A percentile compares a stretch with the other conserved stretches of the same genome.
Evolutionary conservation across 2,329 filamentous ascomycete species (phyloP).

Genomic region (Cladosporium sphaerospermum): DNA sequence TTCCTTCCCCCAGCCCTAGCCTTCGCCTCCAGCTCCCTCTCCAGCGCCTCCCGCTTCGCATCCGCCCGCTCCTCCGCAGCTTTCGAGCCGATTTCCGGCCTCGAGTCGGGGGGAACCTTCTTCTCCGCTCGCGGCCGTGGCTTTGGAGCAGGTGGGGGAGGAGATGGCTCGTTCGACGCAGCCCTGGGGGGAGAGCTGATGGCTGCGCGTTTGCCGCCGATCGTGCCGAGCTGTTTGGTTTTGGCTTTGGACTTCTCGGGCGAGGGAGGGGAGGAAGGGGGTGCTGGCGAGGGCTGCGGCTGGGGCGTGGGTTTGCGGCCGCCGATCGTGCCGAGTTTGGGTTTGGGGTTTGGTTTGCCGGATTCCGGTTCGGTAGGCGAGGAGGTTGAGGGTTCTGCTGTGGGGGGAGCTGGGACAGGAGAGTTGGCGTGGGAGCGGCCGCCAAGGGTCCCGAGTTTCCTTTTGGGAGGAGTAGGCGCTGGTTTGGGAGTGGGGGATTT

Average conservation of each 20-base stretch:
- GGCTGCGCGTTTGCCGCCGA: constrained; percentile 14
- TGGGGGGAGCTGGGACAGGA: background rate
- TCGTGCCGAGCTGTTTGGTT: constrained; percentile 17
- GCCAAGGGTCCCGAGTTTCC: constrained; percentile 16
- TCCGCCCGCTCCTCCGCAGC: constrained; percentile 50
- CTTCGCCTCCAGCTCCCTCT: constrained; percentile 46
- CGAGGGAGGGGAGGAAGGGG: background rate
- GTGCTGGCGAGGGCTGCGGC: background rate
- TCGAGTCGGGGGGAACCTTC: background rate
- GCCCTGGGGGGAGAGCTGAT: background rate
- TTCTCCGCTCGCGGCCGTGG: constrained; percentile 11
- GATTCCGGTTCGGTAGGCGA: background rate
- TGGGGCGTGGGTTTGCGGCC: constrained; percentile 8
- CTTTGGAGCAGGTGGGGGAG: no score
- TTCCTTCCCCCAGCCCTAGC: constrained; percentile 50
- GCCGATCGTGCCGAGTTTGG: constrained; percentile 19
- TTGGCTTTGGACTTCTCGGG: background rate
- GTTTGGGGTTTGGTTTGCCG: constrained; percentile 11
- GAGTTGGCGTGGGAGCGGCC: constrained; percentile 1
- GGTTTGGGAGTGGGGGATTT: constrained; percentile 1
- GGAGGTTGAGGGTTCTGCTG: background rate
- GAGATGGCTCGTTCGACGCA: no score
- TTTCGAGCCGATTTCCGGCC: constrained; percentile 20
- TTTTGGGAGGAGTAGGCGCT: background rate
- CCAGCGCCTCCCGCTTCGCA: constrained; percentile 51